Conservation (phyloP, 2,329 filamentous ascomycete species). For the Xylariaceae sp. region DNA sequence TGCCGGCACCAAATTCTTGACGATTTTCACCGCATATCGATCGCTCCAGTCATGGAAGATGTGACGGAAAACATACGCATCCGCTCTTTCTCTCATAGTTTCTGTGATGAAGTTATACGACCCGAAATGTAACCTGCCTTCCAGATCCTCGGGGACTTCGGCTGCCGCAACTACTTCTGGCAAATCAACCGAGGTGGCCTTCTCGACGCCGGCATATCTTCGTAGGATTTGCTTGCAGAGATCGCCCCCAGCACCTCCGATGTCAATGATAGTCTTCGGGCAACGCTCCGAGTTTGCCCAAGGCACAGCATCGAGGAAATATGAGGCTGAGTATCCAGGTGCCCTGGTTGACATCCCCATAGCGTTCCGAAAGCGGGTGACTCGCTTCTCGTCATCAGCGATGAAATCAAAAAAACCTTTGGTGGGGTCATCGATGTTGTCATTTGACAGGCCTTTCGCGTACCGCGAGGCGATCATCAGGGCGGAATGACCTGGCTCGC, state of each 20-base stretch:
- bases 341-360: constrained; percentile 33
- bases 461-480: constrained; percentile 28
- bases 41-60: constrained; percentile 46
- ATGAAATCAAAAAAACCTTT: constrained; percentile 36
- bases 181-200: constrained; percentile 31
- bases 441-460: constrained; percentile 12
- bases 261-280: constrained; percentile 34
- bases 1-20: constrained; percentile 39
- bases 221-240: constrained; percentile 31
- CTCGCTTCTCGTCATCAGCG: constrained; percentile 30
- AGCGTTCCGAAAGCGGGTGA: constrained; percentile 33
- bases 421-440: constrained; percentile 26
- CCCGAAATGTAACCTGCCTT: constrained; percentile 29
- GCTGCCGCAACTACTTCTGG: constrained; percentile 35
- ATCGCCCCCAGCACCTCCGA: constrained; percentile 37
- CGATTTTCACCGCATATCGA: constrained; percentile 40
- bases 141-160: constrained; percentile 29
- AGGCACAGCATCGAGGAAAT: constrained; percentile 36
- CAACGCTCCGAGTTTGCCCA: constrained; percentile 30
- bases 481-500: constrained; percentile 36
- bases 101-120: constrained; percentile 35
- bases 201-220: constrained; percentile 26
- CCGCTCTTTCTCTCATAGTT: constrained; percentile 26
- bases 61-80: constrained; percentile 40
- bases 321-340: constrained; percentile 26